These are phyloP conservation scores for Colletotrichum sp. DNA, from an alignment of 2,329 filamentous ascomycete species.

Conservation along the genomic window DNA sequence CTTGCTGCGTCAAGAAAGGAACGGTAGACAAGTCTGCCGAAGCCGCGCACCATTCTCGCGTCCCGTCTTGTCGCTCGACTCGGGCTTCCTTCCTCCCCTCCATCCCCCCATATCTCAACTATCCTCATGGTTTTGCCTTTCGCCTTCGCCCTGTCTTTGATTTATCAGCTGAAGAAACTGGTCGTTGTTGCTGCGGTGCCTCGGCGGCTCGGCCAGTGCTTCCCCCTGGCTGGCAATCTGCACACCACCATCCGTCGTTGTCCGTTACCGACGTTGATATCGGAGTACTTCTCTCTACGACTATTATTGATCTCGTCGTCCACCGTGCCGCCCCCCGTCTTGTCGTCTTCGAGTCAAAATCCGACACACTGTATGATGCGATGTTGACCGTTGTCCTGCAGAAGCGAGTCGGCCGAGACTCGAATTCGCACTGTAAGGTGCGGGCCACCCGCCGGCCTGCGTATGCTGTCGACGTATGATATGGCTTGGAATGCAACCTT, in stretches of 20 bases:
- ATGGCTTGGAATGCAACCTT: not conserved
- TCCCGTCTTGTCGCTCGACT: not conserved
- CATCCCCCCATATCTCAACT: not conserved
- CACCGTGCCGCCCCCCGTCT: not conserved
- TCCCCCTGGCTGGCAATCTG: not conserved
- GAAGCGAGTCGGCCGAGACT: not conserved
- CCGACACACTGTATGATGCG: conserved; percentile 1
- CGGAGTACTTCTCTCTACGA: not conserved
- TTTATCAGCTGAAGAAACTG: conserved; percentile 11
- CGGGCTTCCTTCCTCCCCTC: not conserved
- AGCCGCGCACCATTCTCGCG: not conserved
- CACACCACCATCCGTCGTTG: not conserved
- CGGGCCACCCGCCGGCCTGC: not conserved
- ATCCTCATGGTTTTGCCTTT: not conserved
- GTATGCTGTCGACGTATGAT: not conserved
- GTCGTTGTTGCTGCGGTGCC: not conserved
- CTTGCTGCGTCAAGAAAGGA: not conserved
- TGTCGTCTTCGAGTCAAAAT: not conserved
- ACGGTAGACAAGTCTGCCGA: conserved; percentile 4
- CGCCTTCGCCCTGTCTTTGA: conserved; percentile 3
- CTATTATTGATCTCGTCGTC: not conserved
- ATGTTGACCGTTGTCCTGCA: not conserved
- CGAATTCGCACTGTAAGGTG: not conserved
- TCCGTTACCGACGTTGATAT: not conserved
- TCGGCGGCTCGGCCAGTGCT: not conserved